phyloP scores from a whole-genome alignment of 148 eudicot genomes.

The Amaranthus palmeri region DNA sequence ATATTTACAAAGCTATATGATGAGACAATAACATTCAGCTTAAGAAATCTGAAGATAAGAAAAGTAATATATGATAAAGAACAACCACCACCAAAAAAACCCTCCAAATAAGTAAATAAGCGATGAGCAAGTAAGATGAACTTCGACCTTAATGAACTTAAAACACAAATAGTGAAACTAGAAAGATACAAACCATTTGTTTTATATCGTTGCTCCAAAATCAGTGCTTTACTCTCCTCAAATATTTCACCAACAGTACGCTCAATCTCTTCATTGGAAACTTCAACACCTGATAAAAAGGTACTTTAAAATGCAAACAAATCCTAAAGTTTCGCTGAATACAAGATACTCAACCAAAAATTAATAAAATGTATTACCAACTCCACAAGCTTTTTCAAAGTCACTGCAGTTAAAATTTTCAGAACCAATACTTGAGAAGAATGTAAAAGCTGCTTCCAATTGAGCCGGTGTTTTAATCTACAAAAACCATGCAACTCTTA shows the following conservation, averaged over 20 bases:
- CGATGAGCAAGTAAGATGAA: too few species aligned
- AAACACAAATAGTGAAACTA: too few species aligned
- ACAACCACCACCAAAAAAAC: too few species aligned
- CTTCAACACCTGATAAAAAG: conserved; percentile 62
- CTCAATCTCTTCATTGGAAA: conserved; percentile 64
- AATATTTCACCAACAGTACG: conserved; percentile 50
- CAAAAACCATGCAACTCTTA: neutral
- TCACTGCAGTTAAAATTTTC: conserved; percentile 49
- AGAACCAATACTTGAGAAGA: conserved; percentile 55
- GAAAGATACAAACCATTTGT: conserved; percentile 51
- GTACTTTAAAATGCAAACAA: neutral
- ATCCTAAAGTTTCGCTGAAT: neutral
- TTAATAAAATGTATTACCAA: conserved; percentile 50
- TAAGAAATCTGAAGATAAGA: too few species aligned
- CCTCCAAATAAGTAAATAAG: too few species aligned
- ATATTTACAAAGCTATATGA: neutral
- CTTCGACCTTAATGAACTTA: too few species aligned
- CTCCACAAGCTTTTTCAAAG: conserved; percentile 88
- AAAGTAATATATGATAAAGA: too few species aligned
- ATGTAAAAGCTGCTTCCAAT: conserved; percentile 84
- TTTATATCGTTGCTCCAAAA: conserved; percentile 78
- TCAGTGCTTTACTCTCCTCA: conserved; percentile 55
- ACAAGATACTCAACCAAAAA: conserved; percentile 7
- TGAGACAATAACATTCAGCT: too few species aligned
- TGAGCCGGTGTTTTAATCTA: conserved; percentile 92